phyloP scores from a whole-genome alignment of 768 basidiomycete species.

The Clitopilus passeckerianus region DNA sequence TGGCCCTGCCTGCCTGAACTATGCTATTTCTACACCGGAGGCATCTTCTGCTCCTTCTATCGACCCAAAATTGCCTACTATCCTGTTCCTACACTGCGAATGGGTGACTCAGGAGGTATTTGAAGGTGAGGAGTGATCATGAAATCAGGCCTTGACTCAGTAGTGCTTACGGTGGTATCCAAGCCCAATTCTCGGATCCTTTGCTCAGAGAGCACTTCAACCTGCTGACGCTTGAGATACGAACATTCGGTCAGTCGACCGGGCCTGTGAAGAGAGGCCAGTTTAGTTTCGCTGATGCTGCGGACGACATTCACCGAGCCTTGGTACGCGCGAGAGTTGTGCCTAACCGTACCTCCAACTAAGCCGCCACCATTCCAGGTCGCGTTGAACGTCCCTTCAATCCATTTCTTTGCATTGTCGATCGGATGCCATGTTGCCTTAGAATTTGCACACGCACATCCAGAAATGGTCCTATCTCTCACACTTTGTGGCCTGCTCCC shows the following conservation, averaged over 20 bases:
- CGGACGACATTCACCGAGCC: constrained; percentile 24
- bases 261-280: constrained; percentile 16
- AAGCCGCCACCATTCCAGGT: constrained; percentile 1
- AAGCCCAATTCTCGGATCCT: constrained; percentile 31
- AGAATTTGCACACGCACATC: constrained; percentile 4
- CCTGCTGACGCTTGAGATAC: constrained; percentile 28
- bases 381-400: neutral
- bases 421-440: constrained; percentile 7
- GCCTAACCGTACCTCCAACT: neutral
- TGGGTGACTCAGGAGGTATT: constrained; percentile 27
- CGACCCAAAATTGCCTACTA: constrained; percentile 26
- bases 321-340: constrained; percentile 17
- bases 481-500: constrained; percentile 4
- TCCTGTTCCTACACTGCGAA: constrained; percentile 32
- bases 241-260: constrained; percentile 25
- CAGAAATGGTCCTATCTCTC: constrained; percentile 2
- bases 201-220: constrained; percentile 28
- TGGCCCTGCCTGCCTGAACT: constrained; percentile 24
- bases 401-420: constrained; percentile 5
- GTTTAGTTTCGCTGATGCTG: constrained; percentile 24
- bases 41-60: constrained; percentile 22
- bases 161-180: neutral
- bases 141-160: neutral
- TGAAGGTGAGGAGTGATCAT: constrained; percentile 20
- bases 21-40: constrained; percentile 32